phyloP scores from a whole-genome alignment of 1,284 basidiomycete genomes.

The Marasmius sp. region DNA sequence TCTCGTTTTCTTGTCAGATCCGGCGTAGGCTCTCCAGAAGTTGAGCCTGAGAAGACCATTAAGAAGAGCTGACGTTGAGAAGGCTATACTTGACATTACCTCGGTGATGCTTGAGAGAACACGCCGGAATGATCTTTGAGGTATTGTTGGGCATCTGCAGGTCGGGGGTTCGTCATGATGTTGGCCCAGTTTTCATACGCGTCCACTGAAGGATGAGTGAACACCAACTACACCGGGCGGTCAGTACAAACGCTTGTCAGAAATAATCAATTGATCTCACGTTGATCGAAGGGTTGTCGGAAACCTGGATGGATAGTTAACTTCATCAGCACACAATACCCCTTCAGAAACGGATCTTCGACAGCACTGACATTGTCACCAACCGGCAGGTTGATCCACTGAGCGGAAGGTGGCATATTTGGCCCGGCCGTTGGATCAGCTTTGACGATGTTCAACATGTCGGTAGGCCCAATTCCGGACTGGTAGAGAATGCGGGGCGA shows the following conservation, averaged over 20 bases:
- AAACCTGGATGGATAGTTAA: slow-evolving; percentile 31
- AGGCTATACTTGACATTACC: slow-evolving; percentile 25
- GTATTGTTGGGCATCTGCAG: slow-evolving; percentile 57
- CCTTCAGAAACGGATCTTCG: neutral
- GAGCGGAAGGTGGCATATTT: slow-evolving; percentile 46
- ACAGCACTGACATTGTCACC: slow-evolving; percentile 40
- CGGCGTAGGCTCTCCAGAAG: slow-evolving; percentile 59
- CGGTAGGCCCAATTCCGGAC: slow-evolving; percentile 61
- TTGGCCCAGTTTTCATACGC: slow-evolving; percentile 66
- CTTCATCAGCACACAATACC: neutral
- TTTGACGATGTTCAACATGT: slow-evolving; percentile 56
- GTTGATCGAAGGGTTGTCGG: slow-evolving; percentile 66
- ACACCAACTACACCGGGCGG: slow-evolving; percentile 45
- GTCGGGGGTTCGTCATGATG: slow-evolving; percentile 52
- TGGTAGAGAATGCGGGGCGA: slow-evolving; percentile 61
- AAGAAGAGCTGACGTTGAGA: neutral
- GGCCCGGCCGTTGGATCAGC: slow-evolving; percentile 43
- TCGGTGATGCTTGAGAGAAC: slow-evolving; percentile 56
- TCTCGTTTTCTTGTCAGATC: slow-evolving; percentile 46
- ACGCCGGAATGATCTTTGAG: slow-evolving; percentile 51
- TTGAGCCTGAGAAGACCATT: slow-evolving; percentile 40
- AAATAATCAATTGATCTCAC: slow-evolving; percentile 28
- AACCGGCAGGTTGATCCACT: slow-evolving; percentile 61
- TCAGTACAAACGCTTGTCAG: neutral
- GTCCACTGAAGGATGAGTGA: slow-evolving; percentile 62